Evolutionary conservation across 192 early-diverging fungal species (phyloP).

Genomic region (Umbelopsis vinacea): DNA sequence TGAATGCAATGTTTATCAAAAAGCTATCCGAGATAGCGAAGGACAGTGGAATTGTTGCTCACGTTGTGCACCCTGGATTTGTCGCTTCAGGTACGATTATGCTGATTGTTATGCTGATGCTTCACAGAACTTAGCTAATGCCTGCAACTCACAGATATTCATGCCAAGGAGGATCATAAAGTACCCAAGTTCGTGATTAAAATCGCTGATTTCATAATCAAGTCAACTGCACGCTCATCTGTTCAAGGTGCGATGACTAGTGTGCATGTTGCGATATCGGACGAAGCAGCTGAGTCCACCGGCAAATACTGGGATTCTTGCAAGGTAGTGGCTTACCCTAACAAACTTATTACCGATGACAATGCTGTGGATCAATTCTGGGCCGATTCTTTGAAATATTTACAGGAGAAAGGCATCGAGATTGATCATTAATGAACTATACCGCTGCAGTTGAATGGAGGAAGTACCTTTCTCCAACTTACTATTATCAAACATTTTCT

Average conservation of each 20-base stretch:
- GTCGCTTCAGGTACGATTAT: slow-evolving; percentile 14
- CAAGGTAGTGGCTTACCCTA: slow-evolving; percentile 1
- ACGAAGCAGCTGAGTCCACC: slow-evolving; percentile 15
- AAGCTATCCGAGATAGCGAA: slow-evolving; percentile 45
- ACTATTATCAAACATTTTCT: too few relatives aligned
- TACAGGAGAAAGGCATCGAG: neutral
- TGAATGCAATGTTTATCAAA: slow-evolving; percentile 56
- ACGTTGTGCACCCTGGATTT: slow-evolving; percentile 56
- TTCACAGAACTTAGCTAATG: neutral
- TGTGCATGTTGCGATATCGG: slow-evolving; percentile 16
- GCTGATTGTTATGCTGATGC: neutral
- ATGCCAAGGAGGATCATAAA: neutral
- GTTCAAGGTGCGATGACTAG: slow-evolving; percentile 27
- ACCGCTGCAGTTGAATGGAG: neutral
- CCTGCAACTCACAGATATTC: neutral
- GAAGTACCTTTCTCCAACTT: too few relatives aligned
- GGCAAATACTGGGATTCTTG: slow-evolving; percentile 27
- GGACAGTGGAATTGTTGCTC: slow-evolving; percentile 39
- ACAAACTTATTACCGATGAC: neutral
- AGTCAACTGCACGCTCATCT: neutral
- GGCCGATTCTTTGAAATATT: neutral
- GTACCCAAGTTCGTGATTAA: neutral
- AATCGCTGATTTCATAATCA: neutral
- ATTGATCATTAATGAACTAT: neutral
- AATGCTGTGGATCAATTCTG: neutral